Percentiles rank a stretch among this genome's conserved stretches.
Evolutionary conservation across 2,329 filamentous ascomycete species (phyloP).

Genomic region (Penicillium hesseltinei): DNA sequence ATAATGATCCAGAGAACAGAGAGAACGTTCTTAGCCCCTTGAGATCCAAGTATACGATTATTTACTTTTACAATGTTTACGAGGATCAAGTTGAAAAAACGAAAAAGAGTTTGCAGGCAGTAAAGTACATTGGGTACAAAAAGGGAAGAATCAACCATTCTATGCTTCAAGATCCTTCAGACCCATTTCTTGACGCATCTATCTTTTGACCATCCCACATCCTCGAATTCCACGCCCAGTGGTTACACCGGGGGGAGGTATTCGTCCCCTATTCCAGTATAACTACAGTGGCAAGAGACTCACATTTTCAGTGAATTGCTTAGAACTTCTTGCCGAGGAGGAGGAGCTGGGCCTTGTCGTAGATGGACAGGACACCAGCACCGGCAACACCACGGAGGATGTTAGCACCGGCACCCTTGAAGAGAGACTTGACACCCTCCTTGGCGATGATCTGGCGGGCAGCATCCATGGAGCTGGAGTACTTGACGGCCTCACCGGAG

Average conservation of each 20-base stretch:
- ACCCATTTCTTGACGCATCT: constrained; percentile 44
- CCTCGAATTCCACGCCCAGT: constrained; percentile 30
- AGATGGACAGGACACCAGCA: constrained; percentile 99
- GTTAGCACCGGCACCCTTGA: constrained; percentile 99
- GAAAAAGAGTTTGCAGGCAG: constrained; percentile 46
- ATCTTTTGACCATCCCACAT: constrained; percentile 42
- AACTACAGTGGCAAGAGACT: constrained; percentile 21
- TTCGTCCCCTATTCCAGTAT: constrained; percentile 28
- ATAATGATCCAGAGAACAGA: no score
- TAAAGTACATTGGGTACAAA: constrained; percentile 51
- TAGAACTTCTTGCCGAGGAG: constrained; percentile 99
- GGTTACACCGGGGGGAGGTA: constrained; percentile 28
- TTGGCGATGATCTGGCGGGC: constrained; percentile 92
- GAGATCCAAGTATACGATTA: background rate
- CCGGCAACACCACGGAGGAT: constrained; percentile 99
- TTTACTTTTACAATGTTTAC: constrained; percentile 2
- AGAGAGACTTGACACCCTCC: constrained; percentile 98
- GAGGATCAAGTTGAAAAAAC: constrained; percentile 33
- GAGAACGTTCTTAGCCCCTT: background rate
- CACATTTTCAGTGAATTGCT: constrained; percentile 34
- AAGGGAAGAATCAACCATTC: constrained; percentile 42
- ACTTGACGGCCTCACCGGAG: constrained; percentile 93
- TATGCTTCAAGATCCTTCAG: constrained; percentile 45
- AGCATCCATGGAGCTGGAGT: constrained; percentile 94
- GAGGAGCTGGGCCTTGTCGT: constrained; percentile 98